Evolutionary conservation across 495 filamentous ascomycete genomes (phyloP).

Genomic region (Lophiotrema nucula): DNA sequence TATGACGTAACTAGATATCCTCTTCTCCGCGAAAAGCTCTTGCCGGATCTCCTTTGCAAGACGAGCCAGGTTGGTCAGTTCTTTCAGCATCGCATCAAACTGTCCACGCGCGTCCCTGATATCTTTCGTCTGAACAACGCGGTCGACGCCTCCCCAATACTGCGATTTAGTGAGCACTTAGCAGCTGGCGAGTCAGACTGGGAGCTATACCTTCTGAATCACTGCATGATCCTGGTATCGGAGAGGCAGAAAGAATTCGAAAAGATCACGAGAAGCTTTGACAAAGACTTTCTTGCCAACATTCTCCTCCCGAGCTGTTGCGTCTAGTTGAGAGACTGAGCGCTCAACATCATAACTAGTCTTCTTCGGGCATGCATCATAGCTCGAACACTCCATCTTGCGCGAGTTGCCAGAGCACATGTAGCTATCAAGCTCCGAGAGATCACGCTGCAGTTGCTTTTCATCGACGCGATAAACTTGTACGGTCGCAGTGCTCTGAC

Average conservation of each 20-base stretch:
- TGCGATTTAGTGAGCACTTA: background rate
- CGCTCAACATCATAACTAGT: slow-evolving; percentile 10
- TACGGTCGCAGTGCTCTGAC: background rate
- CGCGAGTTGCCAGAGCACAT: slow-evolving; percentile 6
- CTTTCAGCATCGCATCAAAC: slow-evolving; percentile 3
- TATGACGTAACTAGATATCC: background rate
- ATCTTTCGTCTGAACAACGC: background rate
- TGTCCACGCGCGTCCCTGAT: slow-evolving; percentile 4
- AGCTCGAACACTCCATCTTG: background rate
- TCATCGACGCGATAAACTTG: background rate
- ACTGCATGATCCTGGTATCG: slow-evolving; percentile 1
- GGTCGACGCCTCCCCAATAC: slow-evolving; percentile 11
- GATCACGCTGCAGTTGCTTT: slow-evolving; percentile 1
- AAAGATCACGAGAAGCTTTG: background rate
- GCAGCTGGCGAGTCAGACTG: no score
- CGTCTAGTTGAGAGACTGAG: background rate
- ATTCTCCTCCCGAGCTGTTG: background rate
- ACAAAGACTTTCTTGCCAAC: background rate
- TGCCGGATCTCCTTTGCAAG: background rate
- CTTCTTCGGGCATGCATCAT: slow-evolving; percentile 4
- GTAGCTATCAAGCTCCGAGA: slow-evolving; percentile 5
- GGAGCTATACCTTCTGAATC: background rate
- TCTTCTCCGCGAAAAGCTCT: slow-evolving; percentile 6
- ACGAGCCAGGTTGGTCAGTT: background rate
- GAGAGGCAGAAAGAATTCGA: slow-evolving; percentile 13